A percentile compares a stretch with the other conserved stretches of the same genome.
Evolutionary conservation across 2,329 filamentous ascomycete genomes (phyloP).

Genomic region (Raffaelea albimanens): DNA sequence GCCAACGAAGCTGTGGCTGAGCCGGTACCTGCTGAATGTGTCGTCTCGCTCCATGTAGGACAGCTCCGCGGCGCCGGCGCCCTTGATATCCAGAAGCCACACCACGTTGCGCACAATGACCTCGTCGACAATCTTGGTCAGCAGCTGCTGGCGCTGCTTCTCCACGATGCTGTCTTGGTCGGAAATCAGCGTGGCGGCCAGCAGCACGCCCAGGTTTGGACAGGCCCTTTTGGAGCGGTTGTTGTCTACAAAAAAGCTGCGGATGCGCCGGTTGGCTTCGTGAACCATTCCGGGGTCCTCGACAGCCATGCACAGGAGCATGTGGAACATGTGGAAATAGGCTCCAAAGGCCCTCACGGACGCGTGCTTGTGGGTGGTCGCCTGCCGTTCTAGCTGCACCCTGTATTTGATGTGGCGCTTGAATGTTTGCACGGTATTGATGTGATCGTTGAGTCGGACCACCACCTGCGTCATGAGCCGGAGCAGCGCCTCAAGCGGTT

Average conservation of each 20-base stretch:
- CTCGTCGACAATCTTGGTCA: conserved; percentile 35
- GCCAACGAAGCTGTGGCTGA: conserved; percentile 35
- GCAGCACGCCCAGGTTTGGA: conserved; percentile 38
- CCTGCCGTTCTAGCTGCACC: no score
- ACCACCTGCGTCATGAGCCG: no score
- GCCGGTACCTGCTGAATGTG: conserved; percentile 32
- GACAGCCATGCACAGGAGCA: conserved; percentile 36
- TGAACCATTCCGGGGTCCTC: conserved; percentile 19
- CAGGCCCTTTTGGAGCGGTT: conserved; percentile 29
- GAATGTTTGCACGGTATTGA: no score
- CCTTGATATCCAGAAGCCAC: conserved; percentile 34
- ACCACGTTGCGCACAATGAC: conserved; percentile 40
- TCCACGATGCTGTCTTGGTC: no score
- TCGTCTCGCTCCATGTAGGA: conserved; percentile 32
- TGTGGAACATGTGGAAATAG: no score
- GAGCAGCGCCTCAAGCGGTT: no score
- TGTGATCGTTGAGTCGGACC: no score
- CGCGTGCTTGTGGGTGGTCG: no score
- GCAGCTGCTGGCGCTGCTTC: conserved; percentile 15
- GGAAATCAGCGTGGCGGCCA: conserved; percentile 36
- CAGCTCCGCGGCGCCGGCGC: conserved; percentile 30
- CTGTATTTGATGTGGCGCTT: no score
- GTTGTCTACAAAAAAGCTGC: conserved; percentile 25
- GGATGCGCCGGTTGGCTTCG: conserved; percentile 29
- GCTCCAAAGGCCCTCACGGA: no score